Evolutionary conservation across 805 yeast genomes (phyloP).

Genomic region (Alloascoidea hylecoeti): DNA sequence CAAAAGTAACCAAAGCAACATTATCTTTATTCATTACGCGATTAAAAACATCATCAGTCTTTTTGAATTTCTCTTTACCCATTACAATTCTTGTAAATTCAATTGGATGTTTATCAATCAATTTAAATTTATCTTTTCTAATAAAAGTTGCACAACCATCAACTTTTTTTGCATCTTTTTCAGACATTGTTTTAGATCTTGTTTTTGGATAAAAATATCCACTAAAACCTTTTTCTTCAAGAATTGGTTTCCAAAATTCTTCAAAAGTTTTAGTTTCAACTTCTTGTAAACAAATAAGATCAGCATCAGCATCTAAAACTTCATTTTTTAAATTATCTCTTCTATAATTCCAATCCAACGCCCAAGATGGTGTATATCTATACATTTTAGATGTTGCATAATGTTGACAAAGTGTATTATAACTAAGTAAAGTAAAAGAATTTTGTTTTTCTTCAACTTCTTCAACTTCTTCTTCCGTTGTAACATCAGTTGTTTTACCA

Average conservation of each 20-base stretch:
- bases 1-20: conserved; percentile 63
- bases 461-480: conserved; percentile 18
- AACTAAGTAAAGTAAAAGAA: conserved; percentile 66
- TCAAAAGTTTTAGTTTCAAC: conserved; percentile 81
- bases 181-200: conserved; percentile 77
- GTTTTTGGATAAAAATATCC: conserved; percentile 80
- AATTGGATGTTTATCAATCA: conserved; percentile 55
- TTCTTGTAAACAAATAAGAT: conserved; percentile 86
- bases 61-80: conserved; percentile 75
- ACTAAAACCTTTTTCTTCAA: conserved; percentile 63
- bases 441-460: conserved; percentile 11
- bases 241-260: conserved; percentile 71
- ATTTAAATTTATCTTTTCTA: conserved; percentile 50
- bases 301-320: conserved; percentile 48
- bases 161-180: conserved; percentile 69
- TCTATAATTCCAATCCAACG: conserved; percentile 86
- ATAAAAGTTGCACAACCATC: conserved; percentile 98
- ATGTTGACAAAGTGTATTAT: conserved; percentile 89
- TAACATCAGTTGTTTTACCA: neutral
- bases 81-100: conserved; percentile 77
- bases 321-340: conserved; percentile 64
- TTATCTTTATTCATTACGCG: conserved; percentile 95
- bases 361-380: conserved; percentile 96
- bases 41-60: conserved; percentile 88
- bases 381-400: conserved; percentile 89